Percentiles rank a stretch among this genome's conserved stretches.
Evolutionary conservation across 768 basidiomycete genomes (phyloP).

Genomic region (Mycena capillaripes): DNA sequence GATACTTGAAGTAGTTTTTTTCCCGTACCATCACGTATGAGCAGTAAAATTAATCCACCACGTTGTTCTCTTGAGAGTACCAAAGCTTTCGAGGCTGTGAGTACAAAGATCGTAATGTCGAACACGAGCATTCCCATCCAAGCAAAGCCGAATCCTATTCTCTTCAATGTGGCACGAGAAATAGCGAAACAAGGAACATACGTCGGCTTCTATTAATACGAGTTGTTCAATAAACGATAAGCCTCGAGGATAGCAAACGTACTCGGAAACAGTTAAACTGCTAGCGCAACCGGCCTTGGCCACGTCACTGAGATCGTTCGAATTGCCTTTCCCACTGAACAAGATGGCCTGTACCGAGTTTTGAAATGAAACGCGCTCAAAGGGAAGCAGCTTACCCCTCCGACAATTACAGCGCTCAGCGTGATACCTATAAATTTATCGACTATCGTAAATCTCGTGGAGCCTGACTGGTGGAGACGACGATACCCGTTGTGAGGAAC

Average conservation of each 20-base stretch:
- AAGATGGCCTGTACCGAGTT: neutral
- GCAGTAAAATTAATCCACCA: constrained; percentile 45
- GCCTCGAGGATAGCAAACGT: neutral
- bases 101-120: constrained; percentile 53
- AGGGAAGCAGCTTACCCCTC: too few relatives aligned
- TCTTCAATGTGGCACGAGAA: neutral
- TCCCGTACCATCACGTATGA: constrained; percentile 58
- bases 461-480: constrained; percentile 38
- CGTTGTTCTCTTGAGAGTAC: constrained; percentile 38
- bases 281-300: constrained; percentile 1
- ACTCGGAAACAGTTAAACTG: neutral
- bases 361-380: neutral
- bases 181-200: constrained; percentile 26
- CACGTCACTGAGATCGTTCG: neutral
- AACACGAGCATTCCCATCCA: constrained; percentile 57
- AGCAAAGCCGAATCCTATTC: constrained; percentile 47
- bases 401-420: too few relatives aligned
- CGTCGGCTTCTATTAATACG: constrained; percentile 37
- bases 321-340: constrained; percentile 1
- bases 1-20: neutral
- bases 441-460: too few relatives aligned
- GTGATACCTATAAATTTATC: too few relatives aligned
- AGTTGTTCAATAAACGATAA: neutral
- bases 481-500: constrained; percentile 39
- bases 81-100: constrained; percentile 57